These are phyloP conservation scores for Bacterosira constricta DNA, from an alignment of 108 stramenopile species.

Conservation along the genomic window DNA sequence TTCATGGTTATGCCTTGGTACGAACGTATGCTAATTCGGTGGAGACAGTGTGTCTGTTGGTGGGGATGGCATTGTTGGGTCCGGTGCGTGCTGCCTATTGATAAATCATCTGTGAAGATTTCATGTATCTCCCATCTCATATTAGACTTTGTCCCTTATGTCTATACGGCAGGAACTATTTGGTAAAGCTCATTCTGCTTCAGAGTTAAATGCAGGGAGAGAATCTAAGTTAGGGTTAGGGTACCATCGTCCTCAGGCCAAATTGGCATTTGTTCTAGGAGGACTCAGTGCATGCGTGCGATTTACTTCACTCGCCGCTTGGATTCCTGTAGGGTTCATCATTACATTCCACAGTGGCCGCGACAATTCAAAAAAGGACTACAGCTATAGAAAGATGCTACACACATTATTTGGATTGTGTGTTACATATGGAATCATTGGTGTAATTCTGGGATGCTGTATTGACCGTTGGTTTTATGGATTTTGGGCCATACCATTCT, in stretches of 20 bases:
- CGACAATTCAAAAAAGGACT: background rate
- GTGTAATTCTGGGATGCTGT: slow-evolving; percentile 54
- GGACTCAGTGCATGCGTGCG: slow-evolving; percentile 80
- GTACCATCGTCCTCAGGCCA: slow-evolving; percentile 8
- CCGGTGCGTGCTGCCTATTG: slow-evolving; percentile 30
- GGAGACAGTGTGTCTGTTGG: slow-evolving; percentile 59
- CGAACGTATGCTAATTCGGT: slow-evolving; percentile 84
- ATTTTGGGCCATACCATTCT: slow-evolving; percentile 82
- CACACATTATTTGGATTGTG: slow-evolving; percentile 53
- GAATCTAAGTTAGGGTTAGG: too few relatives aligned
- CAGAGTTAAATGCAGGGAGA: slow-evolving; percentile 4
- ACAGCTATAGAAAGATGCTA: slow-evolving; percentile 3
- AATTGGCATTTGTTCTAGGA: slow-evolving; percentile 76
- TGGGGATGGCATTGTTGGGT: slow-evolving; percentile 61
- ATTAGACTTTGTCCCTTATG: background rate
- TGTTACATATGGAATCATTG: slow-evolving; percentile 55
- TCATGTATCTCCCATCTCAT: background rate
- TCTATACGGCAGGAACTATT: slow-evolving; percentile 47
- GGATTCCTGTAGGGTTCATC: slow-evolving; percentile 76
- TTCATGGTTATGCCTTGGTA: slow-evolving; percentile 79
- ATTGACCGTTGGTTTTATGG: slow-evolving; percentile 81
- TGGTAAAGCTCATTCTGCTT: slow-evolving; percentile 24
- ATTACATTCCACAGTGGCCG: slow-evolving; percentile 47
- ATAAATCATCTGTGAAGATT: background rate
- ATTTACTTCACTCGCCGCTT: slow-evolving; percentile 83